phyloP scores from a whole-genome alignment of 805 yeast genomes.

The Millerozyma miso region DNA sequence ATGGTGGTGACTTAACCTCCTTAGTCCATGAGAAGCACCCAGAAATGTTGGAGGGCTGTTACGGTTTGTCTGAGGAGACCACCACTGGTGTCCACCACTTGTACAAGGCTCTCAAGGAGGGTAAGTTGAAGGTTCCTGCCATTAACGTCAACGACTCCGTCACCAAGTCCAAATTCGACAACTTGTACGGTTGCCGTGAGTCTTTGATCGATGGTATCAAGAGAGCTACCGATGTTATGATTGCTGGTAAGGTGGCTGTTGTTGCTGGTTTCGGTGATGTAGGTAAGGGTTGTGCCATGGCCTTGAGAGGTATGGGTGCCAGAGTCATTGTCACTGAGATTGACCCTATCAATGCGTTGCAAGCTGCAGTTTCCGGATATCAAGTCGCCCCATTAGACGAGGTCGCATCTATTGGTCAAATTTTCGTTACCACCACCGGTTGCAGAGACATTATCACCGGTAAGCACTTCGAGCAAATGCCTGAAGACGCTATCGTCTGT shows the following conservation, averaged over 20 bases:
- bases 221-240: slow-evolving; percentile 99
- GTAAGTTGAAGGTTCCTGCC: slow-evolving; percentile 93
- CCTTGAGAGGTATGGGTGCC: slow-evolving; percentile 98
- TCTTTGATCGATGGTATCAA: slow-evolving; percentile 97
- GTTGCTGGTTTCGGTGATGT: slow-evolving; percentile 99
- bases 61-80: slow-evolving; percentile 97
- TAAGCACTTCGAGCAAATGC: slow-evolving; percentile 85
- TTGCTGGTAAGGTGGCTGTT: slow-evolving; percentile 98
- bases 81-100: slow-evolving; percentile 99
- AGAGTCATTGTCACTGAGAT: slow-evolving; percentile 95
- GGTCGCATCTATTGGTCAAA: slow-evolving; percentile 90
- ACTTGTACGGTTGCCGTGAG: slow-evolving; percentile 99
- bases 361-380: slow-evolving; percentile 99
- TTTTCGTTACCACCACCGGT: slow-evolving; percentile 98
- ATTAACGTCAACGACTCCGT: slow-evolving; percentile 98
- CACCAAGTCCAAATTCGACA: slow-evolving; percentile 98
- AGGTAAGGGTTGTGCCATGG: slow-evolving; percentile 99
- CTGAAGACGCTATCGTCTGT: slow-evolving; percentile 99
- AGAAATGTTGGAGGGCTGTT: slow-evolving; percentile 92
- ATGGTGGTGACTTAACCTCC: slow-evolving; percentile 98
- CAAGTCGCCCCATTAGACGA: slow-evolving; percentile 95
- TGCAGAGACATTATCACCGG: slow-evolving; percentile 97
- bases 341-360: slow-evolving; percentile 98
- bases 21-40: slow-evolving; percentile 97
- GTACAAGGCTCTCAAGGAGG: slow-evolving; percentile 91